Conservation (phyloP, 2,329 filamentous ascomycete genomes). For the Aspergillus arachidicola region DNA sequence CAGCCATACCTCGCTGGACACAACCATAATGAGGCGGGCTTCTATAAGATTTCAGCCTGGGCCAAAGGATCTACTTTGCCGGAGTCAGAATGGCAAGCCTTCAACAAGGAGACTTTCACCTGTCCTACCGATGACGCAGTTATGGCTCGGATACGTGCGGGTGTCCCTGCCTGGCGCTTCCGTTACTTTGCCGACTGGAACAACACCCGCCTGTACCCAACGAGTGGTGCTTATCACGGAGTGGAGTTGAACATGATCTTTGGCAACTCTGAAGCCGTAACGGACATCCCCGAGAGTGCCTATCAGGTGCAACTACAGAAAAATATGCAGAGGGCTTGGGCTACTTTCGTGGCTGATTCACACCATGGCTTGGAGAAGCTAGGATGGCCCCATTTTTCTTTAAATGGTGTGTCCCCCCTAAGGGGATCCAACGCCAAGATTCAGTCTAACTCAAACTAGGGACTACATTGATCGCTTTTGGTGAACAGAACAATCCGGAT, state of each 20-base stretch:
- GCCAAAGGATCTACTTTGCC: slow-evolving; percentile 43
- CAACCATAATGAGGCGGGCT: slow-evolving; percentile 52
- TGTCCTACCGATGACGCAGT: slow-evolving; percentile 49
- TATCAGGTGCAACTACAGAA: slow-evolving; percentile 36
- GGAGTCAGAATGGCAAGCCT: slow-evolving; percentile 39
- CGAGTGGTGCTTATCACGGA: slow-evolving; percentile 54
- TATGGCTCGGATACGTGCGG: slow-evolving; percentile 34
- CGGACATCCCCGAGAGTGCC: slow-evolving; percentile 35
- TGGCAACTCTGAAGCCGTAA: slow-evolving; percentile 44
- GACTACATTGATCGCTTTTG: not conserved
- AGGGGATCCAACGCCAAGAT: fast-evolving
- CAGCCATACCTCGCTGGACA: slow-evolving; percentile 47
- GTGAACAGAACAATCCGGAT: not conserved
- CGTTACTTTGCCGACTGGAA: slow-evolving; percentile 56
- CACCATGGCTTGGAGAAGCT: slow-evolving; percentile 34
- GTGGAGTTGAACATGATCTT: slow-evolving; percentile 54
- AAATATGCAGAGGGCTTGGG: slow-evolving; percentile 48
- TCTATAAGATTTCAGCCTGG: slow-evolving; percentile 51
- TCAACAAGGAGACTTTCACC: slow-evolving; percentile 50
- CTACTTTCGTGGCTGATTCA: slow-evolving; percentile 44
- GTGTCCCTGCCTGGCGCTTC: slow-evolving; percentile 48
- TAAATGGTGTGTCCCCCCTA: slow-evolving; percentile 10
- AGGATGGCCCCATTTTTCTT: slow-evolving; percentile 43
- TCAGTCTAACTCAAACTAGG: not conserved
- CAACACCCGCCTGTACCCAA: slow-evolving; percentile 50